Evolutionary conservation across 192 early-diverging fungal genomes (phyloP).

Genomic region (Anaeromyces robustus): DNA sequence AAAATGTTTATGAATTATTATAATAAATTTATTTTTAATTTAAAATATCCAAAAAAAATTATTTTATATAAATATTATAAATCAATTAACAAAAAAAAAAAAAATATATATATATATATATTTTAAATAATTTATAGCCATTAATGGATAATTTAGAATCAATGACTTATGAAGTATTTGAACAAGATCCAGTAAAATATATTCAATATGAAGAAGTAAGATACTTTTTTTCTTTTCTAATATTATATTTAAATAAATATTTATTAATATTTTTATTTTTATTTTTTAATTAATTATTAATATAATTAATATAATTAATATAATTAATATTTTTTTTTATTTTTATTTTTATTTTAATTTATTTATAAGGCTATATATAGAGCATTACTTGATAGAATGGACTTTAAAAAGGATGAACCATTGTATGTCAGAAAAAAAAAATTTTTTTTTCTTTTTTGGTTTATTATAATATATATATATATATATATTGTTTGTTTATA

Average conservation of each 20-base stretch:
- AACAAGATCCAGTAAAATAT: conserved; percentile 90
- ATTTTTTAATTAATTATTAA: too few relatives aligned
- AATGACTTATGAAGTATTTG: conserved; percentile 90
- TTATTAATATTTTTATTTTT: too few relatives aligned
- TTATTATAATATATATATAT: conserved; percentile 1
- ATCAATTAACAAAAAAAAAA: too few relatives aligned
- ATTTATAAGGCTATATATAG: conserved; percentile 9
- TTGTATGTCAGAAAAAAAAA: not conserved
- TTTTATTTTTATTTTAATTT: not conserved
- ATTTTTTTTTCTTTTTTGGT: conserved; percentile 1
- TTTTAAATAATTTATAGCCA: conserved; percentile 32
- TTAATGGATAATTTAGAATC: conserved; percentile 90
- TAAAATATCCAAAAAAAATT: too few relatives aligned
- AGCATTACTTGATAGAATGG: conserved; percentile 19
- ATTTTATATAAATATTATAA: too few relatives aligned
- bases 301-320: too few relatives aligned
- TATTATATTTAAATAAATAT: too few relatives aligned
- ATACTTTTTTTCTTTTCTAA: too few relatives aligned
- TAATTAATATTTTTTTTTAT: not conserved
- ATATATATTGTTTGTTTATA: conserved; percentile 22
- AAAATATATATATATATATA: not conserved
- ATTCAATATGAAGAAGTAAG: conserved; percentile 63
- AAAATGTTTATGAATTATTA: too few relatives aligned
- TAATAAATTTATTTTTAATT: too few relatives aligned
- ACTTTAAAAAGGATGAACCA: conserved; percentile 2